Evolutionary conservation across 2,329 filamentous ascomycete genomes (phyloP).

Genomic region (Colletotrichum gloeosporioides): DNA sequence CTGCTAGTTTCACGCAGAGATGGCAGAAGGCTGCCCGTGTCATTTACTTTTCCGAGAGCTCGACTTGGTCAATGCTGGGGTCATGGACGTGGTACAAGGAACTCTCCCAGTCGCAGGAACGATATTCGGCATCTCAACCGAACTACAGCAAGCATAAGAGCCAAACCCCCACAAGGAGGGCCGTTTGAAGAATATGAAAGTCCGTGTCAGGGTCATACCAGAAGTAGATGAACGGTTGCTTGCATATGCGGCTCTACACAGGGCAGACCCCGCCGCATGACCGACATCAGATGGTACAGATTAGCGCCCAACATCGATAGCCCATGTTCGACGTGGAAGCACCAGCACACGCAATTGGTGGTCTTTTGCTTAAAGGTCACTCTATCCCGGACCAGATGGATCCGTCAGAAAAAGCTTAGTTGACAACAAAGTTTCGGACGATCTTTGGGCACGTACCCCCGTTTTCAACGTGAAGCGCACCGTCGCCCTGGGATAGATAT

Average conservation of each 20-base stretch:
- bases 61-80: not conserved
- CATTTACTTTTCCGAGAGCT: not conserved
- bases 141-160: not conserved
- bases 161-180: not conserved
- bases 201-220: not conserved
- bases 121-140: not conserved
- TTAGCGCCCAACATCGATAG: not conserved
- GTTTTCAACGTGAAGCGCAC: conserved; percentile 5
- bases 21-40: not conserved
- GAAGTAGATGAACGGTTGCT: not conserved
- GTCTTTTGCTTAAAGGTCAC: not conserved
- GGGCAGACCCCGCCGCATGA: not conserved
- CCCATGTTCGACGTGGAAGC: not conserved
- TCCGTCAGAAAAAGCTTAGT: not conserved
- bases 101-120: not conserved
- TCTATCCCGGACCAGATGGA: not conserved
- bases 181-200: not conserved
- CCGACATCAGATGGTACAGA: not conserved
- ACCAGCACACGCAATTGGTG: not conserved
- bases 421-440: not conserved
- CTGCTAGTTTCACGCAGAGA: not conserved
- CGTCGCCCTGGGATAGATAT: conserved; percentile 1
- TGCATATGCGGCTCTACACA: not conserved
- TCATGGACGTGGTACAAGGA: rapidly evolving
- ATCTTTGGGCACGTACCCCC: not conserved